Evolutionary conservation across 1,139 yeast genomes (phyloP), one percentile per base, ranked within the genome.

Genomic region (Scheffersomyces quercinus): DNA sequence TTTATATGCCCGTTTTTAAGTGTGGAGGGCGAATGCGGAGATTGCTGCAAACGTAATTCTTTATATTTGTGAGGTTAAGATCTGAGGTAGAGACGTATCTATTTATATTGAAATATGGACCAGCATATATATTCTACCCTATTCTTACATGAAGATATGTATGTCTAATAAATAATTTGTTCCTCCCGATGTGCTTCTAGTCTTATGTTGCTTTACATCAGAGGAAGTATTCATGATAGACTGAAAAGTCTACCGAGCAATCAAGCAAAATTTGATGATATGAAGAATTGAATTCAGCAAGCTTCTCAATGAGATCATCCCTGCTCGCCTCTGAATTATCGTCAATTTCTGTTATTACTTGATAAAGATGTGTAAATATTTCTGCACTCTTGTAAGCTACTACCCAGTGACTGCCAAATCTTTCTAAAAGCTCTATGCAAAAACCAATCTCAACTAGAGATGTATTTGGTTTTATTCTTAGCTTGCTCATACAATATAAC

Each of bases 371-470:
- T 10, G 13, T 65, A 51, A 77, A 73, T 1, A 75, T 73, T 28
- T 64, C 66, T 2, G 77, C 68, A 45, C 77, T 68, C 52, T 69
- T 65, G 32, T 59, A 65, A 4, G 79, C 78, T 44, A 74, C 68
- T 11, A 67, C 62, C 80, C 81, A 75, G 41, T 67, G 69, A 31
- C 62, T 69, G 20, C 77, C 70, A 51, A 73, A 77, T 37, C 70
- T 73, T 44, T 68, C 64, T 35, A 76, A 53, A 3, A 77, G 67
- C 48, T 77, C 81, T 5, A 69, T 70, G 46, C 75, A 70, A 37
- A 72, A 65, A 44, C 67, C 68, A 29, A 75, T 67, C 45, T 75
- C 78, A 3, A 70, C 65, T 48, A 72, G 69, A 31, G 77, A 64
- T 43, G 71, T 77, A 16, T 65, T 58, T 13, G 75, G 55, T 51